Conservation (phyloP, 2,329 filamentous ascomycete species). For the Nothophaeocryptopus gaeumannii region DNA sequence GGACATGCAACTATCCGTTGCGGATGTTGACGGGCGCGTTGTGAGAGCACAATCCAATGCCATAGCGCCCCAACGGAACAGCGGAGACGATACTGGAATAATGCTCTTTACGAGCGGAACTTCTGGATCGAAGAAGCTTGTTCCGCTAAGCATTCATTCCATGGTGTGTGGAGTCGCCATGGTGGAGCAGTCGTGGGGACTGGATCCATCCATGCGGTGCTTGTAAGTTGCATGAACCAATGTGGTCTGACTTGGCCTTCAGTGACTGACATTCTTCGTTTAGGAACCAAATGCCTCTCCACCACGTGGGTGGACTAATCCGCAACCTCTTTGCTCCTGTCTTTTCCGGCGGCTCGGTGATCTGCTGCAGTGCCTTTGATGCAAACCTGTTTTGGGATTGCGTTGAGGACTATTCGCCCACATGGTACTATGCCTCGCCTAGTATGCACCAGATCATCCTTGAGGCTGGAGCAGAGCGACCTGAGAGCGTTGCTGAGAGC, state of each 20-base stretch:
- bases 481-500: constrained; percentile 42
- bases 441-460: constrained; percentile 58
- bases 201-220: constrained; percentile 49
- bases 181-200: constrained; percentile 54
- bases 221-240: constrained; percentile 25
- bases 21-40: constrained; percentile 17
- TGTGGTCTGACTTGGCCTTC: no score
- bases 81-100: constrained; percentile 48
- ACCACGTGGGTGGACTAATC: constrained; percentile 54
- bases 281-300: constrained; percentile 58
- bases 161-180: constrained; percentile 52
- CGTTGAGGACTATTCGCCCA: constrained; percentile 48
- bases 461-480: constrained; percentile 43
- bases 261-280: no score
- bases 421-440: constrained; percentile 59
- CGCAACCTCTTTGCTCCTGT: constrained; percentile 56
- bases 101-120: constrained; percentile 59
- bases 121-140: constrained; percentile 58
- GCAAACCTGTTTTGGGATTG: constrained; percentile 57
- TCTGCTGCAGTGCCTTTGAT: constrained; percentile 56
- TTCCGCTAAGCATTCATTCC: constrained; percentile 52
- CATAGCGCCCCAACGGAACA: constrained; percentile 34
- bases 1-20: constrained; percentile 39
- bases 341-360: constrained; percentile 53
- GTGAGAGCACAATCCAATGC: constrained; percentile 2